Evolutionary conservation across 2,329 filamentous ascomycete species (phyloP), one percentile per base, ranked within the genome.

Genomic region (Colletotrichum siamense): DNA sequence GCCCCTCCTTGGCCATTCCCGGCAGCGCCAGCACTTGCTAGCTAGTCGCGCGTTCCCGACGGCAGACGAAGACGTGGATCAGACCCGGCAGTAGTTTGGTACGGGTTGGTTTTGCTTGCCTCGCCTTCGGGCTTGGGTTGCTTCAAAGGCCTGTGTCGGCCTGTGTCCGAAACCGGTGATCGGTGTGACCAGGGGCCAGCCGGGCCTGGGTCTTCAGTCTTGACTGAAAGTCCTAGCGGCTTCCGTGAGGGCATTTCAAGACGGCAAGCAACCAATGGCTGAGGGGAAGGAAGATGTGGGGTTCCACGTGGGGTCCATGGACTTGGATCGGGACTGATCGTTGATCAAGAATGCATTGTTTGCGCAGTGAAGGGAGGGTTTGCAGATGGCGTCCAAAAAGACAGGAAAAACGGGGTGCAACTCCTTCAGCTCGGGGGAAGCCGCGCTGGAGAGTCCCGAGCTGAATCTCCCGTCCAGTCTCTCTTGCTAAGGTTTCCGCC

Each of bases 141-240:
- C 68, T 34, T 69, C 70, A 69, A 69, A 65, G 59, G 57, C 74
- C 59, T 61, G 64, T 69, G 74, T 69, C 74, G 59, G 57, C 74
- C 59, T 61, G 57, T 74, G 74, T 68, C 74, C 74, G 74, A 76
- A 76, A 76, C 74, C 74, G 74, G 73, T 76, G 69, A 5, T 75
- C 36, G 36, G 24, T 32, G 6, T 24, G 30, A 28, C 22, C 22
- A 65, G 69, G 69, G 73, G 55, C n/a, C 62, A 30, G 63, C 36
- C 63, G 24, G 57, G 69, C 57, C 57, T 73, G 26, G 69, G 64
- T 70, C 44, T 52, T 12, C 44, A 52, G 44, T 13, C 44, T 8
- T 22, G 44, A 52, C 10, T 52, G n/a, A 8, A 52, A 52, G 10
- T 52, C 73, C 44, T 71, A 26, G 62, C 57, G 59, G 67, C 22